A percentile compares a stretch with the other conserved stretches of the same genome.
Conservation (phyloP, 192 early-diverging fungal genomes). For the Coemansia guatemalensis region DNA sequence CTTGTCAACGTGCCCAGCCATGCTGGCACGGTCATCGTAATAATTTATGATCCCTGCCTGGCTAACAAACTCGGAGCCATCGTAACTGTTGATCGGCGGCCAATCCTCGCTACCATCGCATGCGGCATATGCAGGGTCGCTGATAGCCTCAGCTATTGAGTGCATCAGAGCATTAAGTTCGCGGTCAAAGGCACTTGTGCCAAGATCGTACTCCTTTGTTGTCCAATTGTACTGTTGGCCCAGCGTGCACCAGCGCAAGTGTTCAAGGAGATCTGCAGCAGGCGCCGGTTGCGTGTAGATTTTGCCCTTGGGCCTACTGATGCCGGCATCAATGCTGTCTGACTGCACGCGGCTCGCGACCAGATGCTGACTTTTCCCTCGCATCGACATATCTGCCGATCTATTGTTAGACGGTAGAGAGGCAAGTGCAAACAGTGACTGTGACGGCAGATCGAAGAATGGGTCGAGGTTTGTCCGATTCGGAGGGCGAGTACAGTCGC, state of each 20-base stretch:
- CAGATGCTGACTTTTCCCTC: conserved; percentile 42
- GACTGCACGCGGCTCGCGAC: conserved; percentile 34
- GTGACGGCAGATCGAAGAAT: conserved; percentile 71
- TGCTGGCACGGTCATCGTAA: conserved; percentile 75
- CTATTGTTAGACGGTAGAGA: neutral
- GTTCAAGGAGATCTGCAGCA: conserved; percentile 20
- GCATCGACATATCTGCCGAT: conserved; percentile 53
- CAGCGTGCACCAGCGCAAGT: conserved; percentile 71
- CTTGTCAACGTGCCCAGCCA: conserved; percentile 93
- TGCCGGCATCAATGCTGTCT: conserved; percentile 26
- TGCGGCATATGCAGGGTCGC: conserved; percentile 30
- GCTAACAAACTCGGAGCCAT: conserved; percentile 58
- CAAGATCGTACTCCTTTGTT: conserved; percentile 68
- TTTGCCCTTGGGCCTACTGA: conserved; percentile 34
- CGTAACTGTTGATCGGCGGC: conserved; percentile 58
- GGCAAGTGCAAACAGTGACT: conserved; percentile 45
- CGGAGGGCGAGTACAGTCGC: conserved; percentile 73
- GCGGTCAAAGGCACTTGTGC: conserved; percentile 62
- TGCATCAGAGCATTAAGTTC: conserved; percentile 61
- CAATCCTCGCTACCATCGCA: conserved; percentile 2
- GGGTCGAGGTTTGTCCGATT: conserved; percentile 89
- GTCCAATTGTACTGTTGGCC: conserved; percentile 83
- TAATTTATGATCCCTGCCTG: conserved; percentile 96
- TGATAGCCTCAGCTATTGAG: conserved; percentile 65
- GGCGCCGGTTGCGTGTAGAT: conserved; percentile 26